Conservation (phyloP, 2,329 filamentous ascomycete species). For the Calonectria pseudoreteaudii region DNA sequence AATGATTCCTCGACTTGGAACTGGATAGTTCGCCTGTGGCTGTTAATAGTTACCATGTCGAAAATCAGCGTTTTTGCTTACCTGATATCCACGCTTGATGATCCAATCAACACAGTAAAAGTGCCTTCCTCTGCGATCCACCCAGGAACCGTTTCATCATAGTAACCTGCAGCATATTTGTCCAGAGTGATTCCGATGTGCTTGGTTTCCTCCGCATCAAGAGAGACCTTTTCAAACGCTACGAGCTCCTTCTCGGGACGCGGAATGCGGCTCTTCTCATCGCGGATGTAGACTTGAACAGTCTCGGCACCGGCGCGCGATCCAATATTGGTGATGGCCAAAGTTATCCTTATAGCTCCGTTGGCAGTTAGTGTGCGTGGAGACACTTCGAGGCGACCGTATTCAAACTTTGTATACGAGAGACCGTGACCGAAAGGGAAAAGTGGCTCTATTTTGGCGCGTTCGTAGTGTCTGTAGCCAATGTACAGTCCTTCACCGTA, state of each 20-base stretch:
- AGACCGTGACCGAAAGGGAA: constrained; percentile 82
- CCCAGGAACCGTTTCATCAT: constrained; percentile 66
- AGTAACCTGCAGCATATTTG: constrained; percentile 69
- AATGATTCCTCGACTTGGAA: constrained; percentile 75
- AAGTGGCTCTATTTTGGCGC: constrained; percentile 66
- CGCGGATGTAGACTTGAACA: constrained; percentile 76
- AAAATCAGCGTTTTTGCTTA: constrained; percentile 47
- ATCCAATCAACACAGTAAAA: constrained; percentile 71
- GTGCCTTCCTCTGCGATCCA: constrained; percentile 76
- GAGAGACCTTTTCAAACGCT: constrained; percentile 73
- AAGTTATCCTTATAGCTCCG: constrained; percentile 56
- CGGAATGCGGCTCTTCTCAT: constrained; percentile 71
- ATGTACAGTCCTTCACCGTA: constrained; percentile 82
- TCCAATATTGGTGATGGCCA: constrained; percentile 68
- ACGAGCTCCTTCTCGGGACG: constrained; percentile 78
- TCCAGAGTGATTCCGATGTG: constrained; percentile 60
- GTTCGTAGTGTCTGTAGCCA: constrained; percentile 80
- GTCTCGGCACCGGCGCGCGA: constrained; percentile 68
- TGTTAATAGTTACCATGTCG: not conserved
- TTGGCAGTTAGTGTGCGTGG: constrained; percentile 52
- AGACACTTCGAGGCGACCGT: constrained; percentile 67
- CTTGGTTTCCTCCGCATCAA: constrained; percentile 67
- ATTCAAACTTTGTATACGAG: constrained; percentile 77
- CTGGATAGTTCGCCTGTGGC: constrained; percentile 55
- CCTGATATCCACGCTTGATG: constrained; percentile 73